A percentile compares a stretch with the other conserved stretches of the same genome.
Evolutionary conservation across 352 stramenopile genomes (phyloP).

Genomic region (Phytophthora lateralis): DNA sequence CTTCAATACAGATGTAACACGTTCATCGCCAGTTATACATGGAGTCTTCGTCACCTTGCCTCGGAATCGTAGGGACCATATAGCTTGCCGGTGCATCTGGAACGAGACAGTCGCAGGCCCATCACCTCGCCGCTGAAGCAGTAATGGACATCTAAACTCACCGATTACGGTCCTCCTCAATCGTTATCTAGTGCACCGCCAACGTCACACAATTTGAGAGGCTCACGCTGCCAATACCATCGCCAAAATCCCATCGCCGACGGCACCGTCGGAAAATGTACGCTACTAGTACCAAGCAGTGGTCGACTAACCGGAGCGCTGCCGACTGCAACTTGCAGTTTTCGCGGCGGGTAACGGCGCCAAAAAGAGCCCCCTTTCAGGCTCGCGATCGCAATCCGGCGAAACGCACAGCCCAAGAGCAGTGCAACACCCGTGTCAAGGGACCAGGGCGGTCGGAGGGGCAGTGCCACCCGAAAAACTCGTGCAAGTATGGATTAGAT

Average conservation of each 20-base stretch:
- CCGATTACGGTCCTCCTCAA: slow-evolving; percentile 11
- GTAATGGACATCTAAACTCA: slow-evolving; percentile 26
- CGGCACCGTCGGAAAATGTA: slow-evolving; percentile 1
- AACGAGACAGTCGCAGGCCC: slow-evolving; percentile 29
- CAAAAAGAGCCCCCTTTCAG: slow-evolving; percentile 21
- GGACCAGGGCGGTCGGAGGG: slow-evolving; percentile 6
- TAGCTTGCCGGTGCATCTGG: slow-evolving; percentile 9
- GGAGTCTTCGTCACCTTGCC: background rate
- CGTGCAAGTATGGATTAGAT: slow-evolving; percentile 14
- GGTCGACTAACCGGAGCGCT: background rate
- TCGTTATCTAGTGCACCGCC: slow-evolving; percentile 15
- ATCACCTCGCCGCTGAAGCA: slow-evolving; percentile 24
- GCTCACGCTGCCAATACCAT: background rate
- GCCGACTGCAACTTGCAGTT: slow-evolving; percentile 12
- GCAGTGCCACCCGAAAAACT: slow-evolving; percentile 12
- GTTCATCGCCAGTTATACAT: background rate
- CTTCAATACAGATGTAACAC: slow-evolving; percentile 25
- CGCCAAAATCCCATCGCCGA: no score
- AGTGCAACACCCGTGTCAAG: slow-evolving; percentile 28
- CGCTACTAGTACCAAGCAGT: background rate
- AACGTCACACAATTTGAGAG: background rate
- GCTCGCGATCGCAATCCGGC: slow-evolving; percentile 16
- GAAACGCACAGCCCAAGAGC: slow-evolving; percentile 32
- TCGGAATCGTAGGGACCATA: slow-evolving; percentile 5
- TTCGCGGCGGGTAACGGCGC: slow-evolving; percentile 14